phyloP scores from a whole-genome alignment of 768 basidiomycete genomes.

The Psilocybe azurescens region DNA sequence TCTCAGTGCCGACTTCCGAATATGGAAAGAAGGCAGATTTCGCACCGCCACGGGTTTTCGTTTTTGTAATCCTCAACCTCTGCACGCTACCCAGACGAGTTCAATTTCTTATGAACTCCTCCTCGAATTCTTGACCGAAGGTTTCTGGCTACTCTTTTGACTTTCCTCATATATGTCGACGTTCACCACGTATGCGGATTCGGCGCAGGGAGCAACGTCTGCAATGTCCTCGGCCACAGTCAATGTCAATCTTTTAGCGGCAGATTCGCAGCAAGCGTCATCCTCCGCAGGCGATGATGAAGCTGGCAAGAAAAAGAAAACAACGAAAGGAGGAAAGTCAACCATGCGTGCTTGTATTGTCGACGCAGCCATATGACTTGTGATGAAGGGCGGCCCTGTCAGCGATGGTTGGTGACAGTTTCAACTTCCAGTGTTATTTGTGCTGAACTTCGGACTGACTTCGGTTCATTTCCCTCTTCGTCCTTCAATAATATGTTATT shows the following conservation, averaged over 20 bases:
- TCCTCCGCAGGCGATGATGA: constrained; percentile 36
- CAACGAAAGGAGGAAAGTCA: constrained; percentile 81
- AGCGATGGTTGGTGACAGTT: constrained; percentile 76
- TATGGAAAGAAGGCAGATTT: constrained; percentile 6
- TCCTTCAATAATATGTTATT: neutral
- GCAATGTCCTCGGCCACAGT: constrained; percentile 5
- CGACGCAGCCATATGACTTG: constrained; percentile 93
- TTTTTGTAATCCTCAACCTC: constrained; percentile 2
- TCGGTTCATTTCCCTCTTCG: neutral
- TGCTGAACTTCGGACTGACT: constrained; percentile 8
- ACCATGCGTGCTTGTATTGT: constrained; percentile 94
- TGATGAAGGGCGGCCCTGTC: constrained; percentile 89
- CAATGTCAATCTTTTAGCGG: constrained; percentile 11
- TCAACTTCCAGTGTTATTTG: constrained; percentile 6
- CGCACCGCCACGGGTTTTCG: constrained; percentile 1
- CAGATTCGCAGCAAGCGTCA: constrained; percentile 6
- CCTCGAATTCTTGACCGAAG: constrained; percentile 1
- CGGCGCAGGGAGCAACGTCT: constrained; percentile 20
- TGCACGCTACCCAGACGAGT: constrained; percentile 1
- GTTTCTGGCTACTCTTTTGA: neutral
- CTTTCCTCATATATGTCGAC: constrained; percentile 21
- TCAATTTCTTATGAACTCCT: constrained; percentile 9
- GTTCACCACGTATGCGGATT: constrained; percentile 27
- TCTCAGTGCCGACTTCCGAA: neutral
- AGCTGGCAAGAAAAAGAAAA: constrained; percentile 52